Evolutionary conservation across 352 stramenopile genomes (phyloP), one percentile per base, ranked within the genome.

Genomic region (Thraustochytrium sp.): DNA sequence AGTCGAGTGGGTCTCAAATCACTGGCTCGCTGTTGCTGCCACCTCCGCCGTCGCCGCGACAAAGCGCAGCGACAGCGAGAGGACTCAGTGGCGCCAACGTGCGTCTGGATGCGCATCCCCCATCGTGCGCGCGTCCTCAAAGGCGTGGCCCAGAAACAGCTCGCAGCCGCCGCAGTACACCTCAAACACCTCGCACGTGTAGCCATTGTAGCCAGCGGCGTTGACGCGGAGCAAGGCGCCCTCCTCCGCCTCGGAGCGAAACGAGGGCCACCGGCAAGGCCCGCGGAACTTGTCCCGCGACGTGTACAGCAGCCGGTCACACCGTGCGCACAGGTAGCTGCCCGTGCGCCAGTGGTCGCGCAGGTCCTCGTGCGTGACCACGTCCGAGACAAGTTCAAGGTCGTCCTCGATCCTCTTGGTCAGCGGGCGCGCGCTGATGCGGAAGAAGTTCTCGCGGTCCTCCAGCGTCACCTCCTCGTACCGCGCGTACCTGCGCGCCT

Each of bases 201-300:
- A 86, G 3, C 40, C 56, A 36, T 86, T 86, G 59, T 86, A 86
- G 29, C 48, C 64, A 1, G 31, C 42, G 23, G 74, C 83, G 36
- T 29, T 13, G 5, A 80, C 68, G 42, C 46, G 68, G 9, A 65
- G 2, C n/a, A 80, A 21, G 21, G 68, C 48, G 44, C 26, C 68
- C 3, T 0, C 53, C 9, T 26, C 59, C 13, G 68, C 44, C 29
- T 42, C 31, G 26, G 29, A 38, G 42, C 83, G 37, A 84, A 86
- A 86, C 18, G 37, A 76, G 26, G 83, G 83, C 83, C 83, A 86
- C 26, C 86, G n/a, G 55, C 83, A 86, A 36, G 83, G 83, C 29
- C 83, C 83, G 38, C 83, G 26, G 5, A 42, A 86, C 65, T 86
- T 86, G 64, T 86, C 83, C 26, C 78, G 31, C 34, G 59, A 85